phyloP scores from a whole-genome alignment of 495 filamentous ascomycete species.

The Neurospora discreta region DNA sequence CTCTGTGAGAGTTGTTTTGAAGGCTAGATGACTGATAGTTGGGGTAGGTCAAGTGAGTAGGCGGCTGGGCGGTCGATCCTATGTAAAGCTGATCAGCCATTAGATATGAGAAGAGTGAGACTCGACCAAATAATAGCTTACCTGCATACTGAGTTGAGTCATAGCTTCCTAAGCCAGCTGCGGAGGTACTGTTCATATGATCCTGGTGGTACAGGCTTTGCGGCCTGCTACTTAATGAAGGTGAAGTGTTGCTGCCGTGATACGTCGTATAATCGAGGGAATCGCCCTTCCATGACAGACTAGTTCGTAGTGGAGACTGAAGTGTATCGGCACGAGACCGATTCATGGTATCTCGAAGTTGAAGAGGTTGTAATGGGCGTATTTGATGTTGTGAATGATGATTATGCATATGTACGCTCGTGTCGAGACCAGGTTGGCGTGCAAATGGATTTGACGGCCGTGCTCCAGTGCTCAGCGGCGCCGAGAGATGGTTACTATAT shows the following conservation, averaged over 20 bases:
- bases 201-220: slow-evolving; percentile 24
- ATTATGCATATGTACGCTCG: slow-evolving; percentile 35
- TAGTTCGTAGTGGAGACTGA: slow-evolving; percentile 47
- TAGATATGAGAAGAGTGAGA: not conserved
- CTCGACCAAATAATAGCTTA: slow-evolving; percentile 21
- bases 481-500: slow-evolving; percentile 39
- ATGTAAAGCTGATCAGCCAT: not conserved
- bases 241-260: slow-evolving; percentile 29
- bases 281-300: slow-evolving; percentile 52
- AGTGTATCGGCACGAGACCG: slow-evolving; percentile 47
- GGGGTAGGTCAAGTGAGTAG: slow-evolving; percentile 35
- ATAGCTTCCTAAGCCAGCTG: slow-evolving; percentile 28
- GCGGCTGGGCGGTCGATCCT: slow-evolving; percentile 38
- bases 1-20: slow-evolving; percentile 30
- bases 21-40: slow-evolving; percentile 26
- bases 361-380: slow-evolving; percentile 43
- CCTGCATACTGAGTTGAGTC: slow-evolving; percentile 42
- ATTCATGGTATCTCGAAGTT: slow-evolving; percentile 48
- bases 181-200: slow-evolving; percentile 13
- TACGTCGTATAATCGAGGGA: slow-evolving; percentile 44
- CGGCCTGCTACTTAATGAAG: slow-evolving; percentile 33
- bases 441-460: slow-evolving; percentile 46
- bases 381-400: slow-evolving; percentile 30
- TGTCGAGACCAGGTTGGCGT: slow-evolving; percentile 37
- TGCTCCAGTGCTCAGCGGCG: slow-evolving; percentile 34